Evolutionary conservation across 2,329 filamentous ascomycete genomes (phyloP), one percentile per base, ranked within the genome.

Genomic region (Fusarium subtropicale): DNA sequence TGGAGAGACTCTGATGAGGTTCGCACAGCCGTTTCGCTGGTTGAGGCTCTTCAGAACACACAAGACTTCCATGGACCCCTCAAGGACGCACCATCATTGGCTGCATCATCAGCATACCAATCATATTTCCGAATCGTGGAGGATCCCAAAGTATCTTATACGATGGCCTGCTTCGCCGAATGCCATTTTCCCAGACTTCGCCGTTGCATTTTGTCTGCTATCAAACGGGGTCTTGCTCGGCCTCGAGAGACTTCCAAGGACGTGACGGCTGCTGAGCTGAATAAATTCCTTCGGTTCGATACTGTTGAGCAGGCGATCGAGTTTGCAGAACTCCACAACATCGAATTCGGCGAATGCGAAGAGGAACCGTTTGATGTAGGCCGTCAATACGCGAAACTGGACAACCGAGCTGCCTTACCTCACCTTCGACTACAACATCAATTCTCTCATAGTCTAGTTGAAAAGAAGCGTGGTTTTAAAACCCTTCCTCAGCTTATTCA

Each of bases 91-190:
- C 82, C 83, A 2, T 81, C 82, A 2, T 78, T 85, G 20, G 83
- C 85, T 13, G 84, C 86, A 3, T 80, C 85, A 41, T 82, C 83
- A 22, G 81, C 82, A 8, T 86, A 83, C 45, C 79, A 82, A 26
- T 82, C 85, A 20, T 90, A 86, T 75, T 90, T 91, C 73, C 81
- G 84, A 26, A 88, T 91, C 48, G 80, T 91, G 30, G 82, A 87
- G 68, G 82, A 85, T 41, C 79, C 81, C 0, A 78, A 81, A 18
- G 85, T 90, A 4, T 91, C 89, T 1, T 91, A 91, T 73, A 90
- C 88, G 2, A 90, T 91, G 87, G 89, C 88, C 16, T 91, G 89
- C 70, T 86, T 91, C 63, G 88, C 88, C 9, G 89, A 91, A 72
- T 86, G 89, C n/a, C 88, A 90, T 72, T 90, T 91, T 60, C 86